Base-by-base conservation (phyloP, 1,139 yeast species). In the Insectozyma bohioensis region DNA sequence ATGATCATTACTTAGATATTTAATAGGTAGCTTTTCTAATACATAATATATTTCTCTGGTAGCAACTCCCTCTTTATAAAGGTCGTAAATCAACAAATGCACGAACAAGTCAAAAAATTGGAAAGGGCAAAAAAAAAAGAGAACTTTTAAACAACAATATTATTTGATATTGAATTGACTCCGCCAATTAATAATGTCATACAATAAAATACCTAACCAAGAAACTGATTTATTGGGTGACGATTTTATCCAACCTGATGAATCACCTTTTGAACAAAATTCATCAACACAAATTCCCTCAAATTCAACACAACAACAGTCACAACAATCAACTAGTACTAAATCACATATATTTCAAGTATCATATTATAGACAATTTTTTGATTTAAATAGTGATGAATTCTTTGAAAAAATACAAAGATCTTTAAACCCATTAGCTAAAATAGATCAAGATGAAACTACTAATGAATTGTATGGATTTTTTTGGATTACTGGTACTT, bases 401-500 rank as follows among this genome's bases (percentile, higher is more conserved):
- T 85, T 84, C 36, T 58, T 75, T 36, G 52, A 47, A 12, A 72
- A 72, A 40, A 55, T 75, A 32, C 58, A 56, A 23, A 49, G 55
- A 27, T 69, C 78, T 4, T 40, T 69, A 34, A 74, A 75, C 40
- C 80, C 80, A 9, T 43, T 74, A 18, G 42, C 49, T 3, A 45
- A 54, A 3, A 40, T 42, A 12, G 48, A 40, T 12, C 49, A 49
- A 8, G 63, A 58, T 9, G 60, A 58, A n/a, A 63, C 62, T 9
- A 55, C 59, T 4, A 69, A 80, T 2, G 95, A 86, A 50, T 59
- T 86, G 33, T 86, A 85, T 50, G 95, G 95, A 1, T 84, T 88
- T 17, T 65, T 85, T 27, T 86, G 95, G 95, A 78, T 86, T 28
- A 82, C 88, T 9, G 86, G 87, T 0, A 82, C 95, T 0, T 74